phyloP scores from a whole-genome alignment of 768 basidiomycete genomes.

The Chalciporus piperatus region DNA sequence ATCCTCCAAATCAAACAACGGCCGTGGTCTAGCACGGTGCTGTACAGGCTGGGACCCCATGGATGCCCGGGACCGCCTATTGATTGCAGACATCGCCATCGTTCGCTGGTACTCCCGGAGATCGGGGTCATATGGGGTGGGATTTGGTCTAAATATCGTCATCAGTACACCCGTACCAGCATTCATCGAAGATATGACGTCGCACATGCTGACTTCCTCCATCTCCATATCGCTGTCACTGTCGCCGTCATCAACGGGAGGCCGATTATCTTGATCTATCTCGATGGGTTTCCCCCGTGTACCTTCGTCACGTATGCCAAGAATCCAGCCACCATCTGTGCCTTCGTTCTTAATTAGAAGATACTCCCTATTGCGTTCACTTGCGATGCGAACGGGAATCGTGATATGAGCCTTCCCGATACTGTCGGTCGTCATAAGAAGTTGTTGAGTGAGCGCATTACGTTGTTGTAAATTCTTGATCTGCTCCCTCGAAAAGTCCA shows the following conservation, averaged over 20 bases:
- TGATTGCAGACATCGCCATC: slow-evolving; percentile 61
- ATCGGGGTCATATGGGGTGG: slow-evolving; percentile 51
- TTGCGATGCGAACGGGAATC: slow-evolving; percentile 92
- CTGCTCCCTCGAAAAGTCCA: slow-evolving; percentile 97
- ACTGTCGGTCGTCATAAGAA: slow-evolving; percentile 86
- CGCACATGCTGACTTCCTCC: slow-evolving; percentile 79
- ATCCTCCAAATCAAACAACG: slow-evolving; percentile 54
- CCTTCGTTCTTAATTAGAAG: slow-evolving; percentile 92
- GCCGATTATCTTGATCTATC: slow-evolving; percentile 63
- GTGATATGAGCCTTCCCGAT: slow-evolving; percentile 88
- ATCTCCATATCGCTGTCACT: slow-evolving; percentile 65
- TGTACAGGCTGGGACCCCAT: slow-evolving; percentile 28
- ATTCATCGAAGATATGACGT: not conserved
- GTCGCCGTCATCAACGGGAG: slow-evolving; percentile 33
- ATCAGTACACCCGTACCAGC: slow-evolving; percentile 6
- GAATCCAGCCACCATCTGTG: slow-evolving; percentile 86
- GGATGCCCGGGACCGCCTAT: slow-evolving; percentile 40
- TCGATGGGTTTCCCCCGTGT: slow-evolving; percentile 83
- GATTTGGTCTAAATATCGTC: slow-evolving; percentile 26
- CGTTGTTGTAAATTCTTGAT: slow-evolving; percentile 87
- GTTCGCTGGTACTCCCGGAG: slow-evolving; percentile 58
- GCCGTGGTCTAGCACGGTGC: slow-evolving; percentile 37
- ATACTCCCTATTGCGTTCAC: slow-evolving; percentile 93
- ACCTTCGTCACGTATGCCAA: slow-evolving; percentile 88
- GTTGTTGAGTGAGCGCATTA: slow-evolving; percentile 89